Evolutionary conservation across 225 moss, liverwort and hornwort genomes (phyloP), one percentile per base, ranked within the genome.

Genomic region (Marchantia paleacea): DNA sequence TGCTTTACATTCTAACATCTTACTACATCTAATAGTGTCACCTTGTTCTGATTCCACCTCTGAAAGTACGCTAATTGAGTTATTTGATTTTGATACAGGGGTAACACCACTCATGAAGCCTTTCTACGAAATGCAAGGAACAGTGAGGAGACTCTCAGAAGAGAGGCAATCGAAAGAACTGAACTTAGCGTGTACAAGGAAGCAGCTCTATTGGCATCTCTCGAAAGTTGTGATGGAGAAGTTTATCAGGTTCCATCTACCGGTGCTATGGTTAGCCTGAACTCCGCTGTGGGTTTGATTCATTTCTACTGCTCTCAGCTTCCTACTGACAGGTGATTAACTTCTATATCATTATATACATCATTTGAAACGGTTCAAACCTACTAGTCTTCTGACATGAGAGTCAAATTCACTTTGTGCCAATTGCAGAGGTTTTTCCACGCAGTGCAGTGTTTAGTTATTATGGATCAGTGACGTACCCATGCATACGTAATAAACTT

Each of bases 291-390:
- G 69, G 99, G 99, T 71, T 94, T 99, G 55, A 88, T 99, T 75
- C 99, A 99, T 80, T 99, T 99, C 84, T 99, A 99, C 82, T 99
- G 99, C 89, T 95, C 99, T 20, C 99, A 99, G 85, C 94, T 99
- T 78, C 99, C 99, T 60, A 99, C 95, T 66, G 99, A 99, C 90
- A 95, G 99, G 95, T 99, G 86, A 76, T 31, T 5, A 60, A 24
- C 25, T 12, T 11, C 54, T 7, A 54, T 5, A 39, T 39, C 39
- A 5, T 2, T 57, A 57, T 57, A 12, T 12, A 57, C 13, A 19
- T 57, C 3, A 57, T 57, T 19, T 19, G 57, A 12, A 12, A 19
- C 19, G 57, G 19, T 57, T 57, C 5, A 5, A 39, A 39, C 39
- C 39, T 39, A 5, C 39, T 39, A 39, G 39, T 39, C 39, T 2